A percentile compares a stretch with the other conserved stretches of the same genome.
phyloP scores from a whole-genome alignment of 441 rosid species.

The Euphorbia neoarborescens region DNA sequence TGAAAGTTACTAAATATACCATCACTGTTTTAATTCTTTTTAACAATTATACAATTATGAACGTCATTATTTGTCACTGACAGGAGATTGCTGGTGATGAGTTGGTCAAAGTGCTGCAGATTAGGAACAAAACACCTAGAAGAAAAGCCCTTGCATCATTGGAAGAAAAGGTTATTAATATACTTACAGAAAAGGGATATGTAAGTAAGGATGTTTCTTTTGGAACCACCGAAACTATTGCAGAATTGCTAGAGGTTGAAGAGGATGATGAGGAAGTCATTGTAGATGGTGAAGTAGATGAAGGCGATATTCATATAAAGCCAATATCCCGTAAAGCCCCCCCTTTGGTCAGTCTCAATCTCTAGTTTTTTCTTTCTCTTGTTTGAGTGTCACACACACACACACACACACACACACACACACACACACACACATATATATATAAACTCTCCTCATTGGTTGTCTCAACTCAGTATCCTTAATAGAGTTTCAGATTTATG shows the following conservation, averaged over 20 bases:
- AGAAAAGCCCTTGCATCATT: conserved; percentile 73
- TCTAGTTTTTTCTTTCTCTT: conserved; percentile 11
- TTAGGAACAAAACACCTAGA: conserved; percentile 72
- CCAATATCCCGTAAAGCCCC: conserved; percentile 57
- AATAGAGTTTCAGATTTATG: neutral
- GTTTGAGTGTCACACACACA: too few species aligned
- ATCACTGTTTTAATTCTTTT: neutral
- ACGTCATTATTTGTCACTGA: conserved; percentile 17
- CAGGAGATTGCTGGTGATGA: conserved; percentile 92
- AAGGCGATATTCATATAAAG: conserved; percentile 96
- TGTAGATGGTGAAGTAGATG: conserved; percentile 96
- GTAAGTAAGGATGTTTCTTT: conserved; percentile 48
- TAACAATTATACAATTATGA: conserved; percentile 1
- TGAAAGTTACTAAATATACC: too few species aligned
- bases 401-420: too few species aligned
- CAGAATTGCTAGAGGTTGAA: conserved; percentile 71
- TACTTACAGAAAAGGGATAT: conserved; percentile 84
- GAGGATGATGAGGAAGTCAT: conserved; percentile 98
- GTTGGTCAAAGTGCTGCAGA: conserved; percentile 63
- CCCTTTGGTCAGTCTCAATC: conserved; percentile 52
- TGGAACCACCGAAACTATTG: conserved; percentile 50
- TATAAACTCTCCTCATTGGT: neutral
- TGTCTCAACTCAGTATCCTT: neutral
- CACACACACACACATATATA: neutral
- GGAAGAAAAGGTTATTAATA: conserved; percentile 72